These are phyloP conservation scores for Tagetes patula DNA, from an alignment of 129 eudicot genomes.

Conservation along the genomic window DNA sequence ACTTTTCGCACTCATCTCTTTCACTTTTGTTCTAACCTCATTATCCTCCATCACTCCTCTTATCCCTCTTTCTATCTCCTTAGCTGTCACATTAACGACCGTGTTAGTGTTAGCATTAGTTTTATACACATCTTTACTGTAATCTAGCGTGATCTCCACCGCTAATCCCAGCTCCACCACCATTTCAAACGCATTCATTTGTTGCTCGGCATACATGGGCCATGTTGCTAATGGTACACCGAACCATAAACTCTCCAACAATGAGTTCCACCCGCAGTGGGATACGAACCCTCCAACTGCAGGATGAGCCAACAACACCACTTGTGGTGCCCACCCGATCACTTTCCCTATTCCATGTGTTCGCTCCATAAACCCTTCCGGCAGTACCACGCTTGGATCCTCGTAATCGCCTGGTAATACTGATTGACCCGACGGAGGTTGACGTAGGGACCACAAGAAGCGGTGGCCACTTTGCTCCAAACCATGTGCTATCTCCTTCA, in stretches of 20 bases:
- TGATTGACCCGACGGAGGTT: not conserved
- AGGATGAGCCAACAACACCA: conserved; percentile 38
- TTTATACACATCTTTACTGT: conserved; percentile 25
- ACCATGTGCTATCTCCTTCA: conserved; percentile 48
- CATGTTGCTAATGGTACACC: conserved; percentile 48
- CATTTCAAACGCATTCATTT: conserved; percentile 26
- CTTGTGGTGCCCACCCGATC: conserved; percentile 63
- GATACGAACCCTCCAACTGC: conserved; percentile 55
- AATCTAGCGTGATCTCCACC: conserved; percentile 32
- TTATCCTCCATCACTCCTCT: conserved; percentile 24
- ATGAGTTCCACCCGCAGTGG: conserved; percentile 63
- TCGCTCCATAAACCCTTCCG: conserved; percentile 44
- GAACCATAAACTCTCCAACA: conserved; percentile 45
- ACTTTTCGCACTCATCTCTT: conserved; percentile 16
- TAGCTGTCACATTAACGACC: conserved; percentile 27
- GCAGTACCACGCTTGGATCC: conserved; percentile 24
- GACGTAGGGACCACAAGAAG: conserved; percentile 48
- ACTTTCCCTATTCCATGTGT: conserved; percentile 41
- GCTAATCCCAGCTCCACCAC: conserved; percentile 33
- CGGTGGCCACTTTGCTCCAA: conserved; percentile 38
- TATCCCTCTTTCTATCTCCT: conserved; percentile 29
- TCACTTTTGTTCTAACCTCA: conserved; percentile 25
- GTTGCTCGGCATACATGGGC: conserved; percentile 44
- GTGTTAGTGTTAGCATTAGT: not conserved
- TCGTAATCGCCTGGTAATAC: conserved; percentile 25